Evolutionary conservation across 257 asterid species (phyloP).

Genomic region (Verbena officinalis): DNA sequence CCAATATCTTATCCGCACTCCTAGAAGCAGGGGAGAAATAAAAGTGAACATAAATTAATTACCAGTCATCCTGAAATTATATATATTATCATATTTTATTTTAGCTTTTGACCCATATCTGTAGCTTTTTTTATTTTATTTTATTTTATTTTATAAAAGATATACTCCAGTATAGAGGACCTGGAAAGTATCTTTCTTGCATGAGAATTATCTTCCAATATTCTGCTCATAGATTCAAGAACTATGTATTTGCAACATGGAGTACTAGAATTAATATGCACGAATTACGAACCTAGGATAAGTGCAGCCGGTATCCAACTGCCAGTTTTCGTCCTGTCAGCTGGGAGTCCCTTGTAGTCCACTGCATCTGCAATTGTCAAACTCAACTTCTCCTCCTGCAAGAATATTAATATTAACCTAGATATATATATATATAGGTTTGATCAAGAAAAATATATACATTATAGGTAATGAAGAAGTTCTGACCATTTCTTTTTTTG

Average conservation of each 20-base stretch:
- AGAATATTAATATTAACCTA: background rate
- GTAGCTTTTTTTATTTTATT: conserved; percentile 5
- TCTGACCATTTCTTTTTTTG: conserved; percentile 40
- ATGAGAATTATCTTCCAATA: conserved; percentile 1
- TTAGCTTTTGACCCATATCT: background rate
- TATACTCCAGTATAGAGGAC: conserved; percentile 25
- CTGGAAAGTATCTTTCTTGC: conserved; percentile 19
- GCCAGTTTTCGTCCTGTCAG: conserved; percentile 77
- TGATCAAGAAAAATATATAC: background rate
- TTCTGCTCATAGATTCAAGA: too few relatives aligned
- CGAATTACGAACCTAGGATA: conserved; percentile 59
- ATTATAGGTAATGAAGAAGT: background rate
- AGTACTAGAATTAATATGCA: too few relatives aligned
- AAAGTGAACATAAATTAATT: background rate
- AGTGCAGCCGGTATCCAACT: conserved; percentile 97
- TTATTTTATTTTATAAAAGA: background rate
- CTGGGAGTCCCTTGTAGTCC: conserved; percentile 78
- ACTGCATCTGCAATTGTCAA: conserved; percentile 70
- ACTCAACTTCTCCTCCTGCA: conserved; percentile 55
- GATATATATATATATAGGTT: too few relatives aligned
- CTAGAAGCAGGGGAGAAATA: conserved; percentile 17
- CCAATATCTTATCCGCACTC: conserved; percentile 1
- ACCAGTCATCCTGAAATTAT: conserved; percentile 4
- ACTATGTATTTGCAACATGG: too few relatives aligned
- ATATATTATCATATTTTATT: background rate